Evolutionary conservation across 306 rosid species (phyloP).

Genomic region (Alnus rubra): DNA sequence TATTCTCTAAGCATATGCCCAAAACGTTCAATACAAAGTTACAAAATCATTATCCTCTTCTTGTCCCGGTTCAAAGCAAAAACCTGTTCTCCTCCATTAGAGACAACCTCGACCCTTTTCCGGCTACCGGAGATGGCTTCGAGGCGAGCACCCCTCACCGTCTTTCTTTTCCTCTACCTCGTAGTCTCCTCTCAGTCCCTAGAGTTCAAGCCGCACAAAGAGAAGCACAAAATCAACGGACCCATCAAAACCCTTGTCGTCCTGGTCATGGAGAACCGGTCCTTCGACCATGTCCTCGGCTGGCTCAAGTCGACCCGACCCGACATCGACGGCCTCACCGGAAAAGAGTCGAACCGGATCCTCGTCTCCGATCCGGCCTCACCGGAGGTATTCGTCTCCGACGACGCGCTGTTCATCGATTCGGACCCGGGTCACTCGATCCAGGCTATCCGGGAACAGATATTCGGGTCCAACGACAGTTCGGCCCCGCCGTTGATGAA

Average conservation of each 20-base stretch:
- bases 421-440: conserved; percentile 88
- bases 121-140: conserved; percentile 52
- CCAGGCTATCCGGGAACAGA: conserved; percentile 84
- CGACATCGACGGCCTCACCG: conserved; percentile 73
- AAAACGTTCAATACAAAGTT: neutral
- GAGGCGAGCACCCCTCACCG: conserved; percentile 36
- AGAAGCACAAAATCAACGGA: conserved; percentile 54
- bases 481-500: conserved; percentile 63
- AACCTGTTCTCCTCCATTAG: neutral
- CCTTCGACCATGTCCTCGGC: conserved; percentile 87
- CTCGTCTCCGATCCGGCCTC: conserved; percentile 39
- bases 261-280: conserved; percentile 89
- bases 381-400: conserved; percentile 44
- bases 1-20: conserved; percentile 5
- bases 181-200: conserved; percentile 37
- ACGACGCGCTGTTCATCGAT: conserved; percentile 68
- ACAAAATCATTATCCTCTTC: neutral
- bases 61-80: neutral
- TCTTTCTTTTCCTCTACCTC: conserved; percentile 41
- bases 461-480: conserved; percentile 71
- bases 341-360: conserved; percentile 68
- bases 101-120: neutral
- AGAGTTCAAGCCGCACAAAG: conserved; percentile 21
- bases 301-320: conserved; percentile 81
- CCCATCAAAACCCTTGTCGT: conserved; percentile 84